A percentile compares a stretch with the other conserved stretches of the same genome.
These are phyloP conservation scores for Earliella scabrosa DNA, from an alignment of 1,284 basidiomycete genomes.

Conservation along the genomic window DNA sequence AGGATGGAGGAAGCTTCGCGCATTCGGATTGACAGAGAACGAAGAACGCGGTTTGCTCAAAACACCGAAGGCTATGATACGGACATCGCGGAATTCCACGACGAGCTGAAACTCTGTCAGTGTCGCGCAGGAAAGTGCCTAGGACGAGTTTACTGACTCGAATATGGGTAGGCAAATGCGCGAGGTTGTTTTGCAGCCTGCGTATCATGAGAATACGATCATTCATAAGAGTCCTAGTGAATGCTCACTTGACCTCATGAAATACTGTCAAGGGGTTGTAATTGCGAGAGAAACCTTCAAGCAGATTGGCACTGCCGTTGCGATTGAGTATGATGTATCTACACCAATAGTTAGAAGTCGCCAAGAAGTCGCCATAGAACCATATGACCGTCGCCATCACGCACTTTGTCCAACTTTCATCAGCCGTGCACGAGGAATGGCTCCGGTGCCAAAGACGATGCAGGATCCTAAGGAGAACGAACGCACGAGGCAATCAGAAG, in stretches of 20 bases:
- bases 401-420: conserved; percentile 83
- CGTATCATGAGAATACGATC: neutral
- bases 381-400: conserved; percentile 14
- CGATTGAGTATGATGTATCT: conserved; percentile 78
- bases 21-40: conserved; percentile 66
- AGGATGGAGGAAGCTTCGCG: conserved; percentile 67
- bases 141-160: conserved; percentile 40
- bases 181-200: conserved; percentile 67
- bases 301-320: conserved; percentile 72
- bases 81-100: conserved; percentile 69
- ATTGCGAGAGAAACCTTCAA: conserved; percentile 64
- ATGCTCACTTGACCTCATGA: conserved; percentile 79
- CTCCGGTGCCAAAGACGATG: conserved; percentile 69
- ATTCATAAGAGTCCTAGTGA: conserved; percentile 22
- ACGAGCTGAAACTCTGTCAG: conserved; percentile 50
- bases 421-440: conserved; percentile 68
- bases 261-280: conserved; percentile 71
- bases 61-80: conserved; percentile 74
- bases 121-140: neutral
- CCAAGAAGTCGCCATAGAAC: neutral
- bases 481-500: too few species aligned
- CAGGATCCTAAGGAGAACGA: too few species aligned
- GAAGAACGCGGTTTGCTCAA: conserved; percentile 58
- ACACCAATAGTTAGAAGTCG: neutral
- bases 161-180: conserved; percentile 60